These are phyloP conservation scores for Zasmidium cellare DNA, from an alignment of 2,329 filamentous ascomycete genomes.

Conservation along the genomic window DNA sequence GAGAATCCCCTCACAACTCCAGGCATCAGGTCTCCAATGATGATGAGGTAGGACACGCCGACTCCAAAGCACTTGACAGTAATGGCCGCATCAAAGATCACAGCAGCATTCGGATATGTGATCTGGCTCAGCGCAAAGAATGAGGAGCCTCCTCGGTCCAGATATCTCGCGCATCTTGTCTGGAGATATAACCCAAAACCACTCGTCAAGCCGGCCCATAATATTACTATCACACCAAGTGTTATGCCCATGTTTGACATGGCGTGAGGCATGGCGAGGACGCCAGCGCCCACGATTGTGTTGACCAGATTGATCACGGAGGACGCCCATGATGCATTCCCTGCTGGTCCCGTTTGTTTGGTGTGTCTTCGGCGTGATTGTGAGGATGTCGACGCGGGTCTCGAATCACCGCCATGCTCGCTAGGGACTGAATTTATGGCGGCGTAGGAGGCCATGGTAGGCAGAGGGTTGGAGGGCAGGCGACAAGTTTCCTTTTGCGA, in stretches of 20 bases:
- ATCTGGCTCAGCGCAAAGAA: conserved; percentile 98
- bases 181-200: conserved; percentile 95
- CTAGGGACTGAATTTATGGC: conserved; percentile 42
- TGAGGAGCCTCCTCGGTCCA: conserved; percentile 83
- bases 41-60: conserved; percentile 95
- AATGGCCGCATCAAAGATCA: conserved; percentile 93
- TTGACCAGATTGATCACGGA: conserved; percentile 95
- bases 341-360: conserved; percentile 67
- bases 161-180: conserved; percentile 85
- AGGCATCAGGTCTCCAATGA: conserved; percentile 97
- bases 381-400: conserved; percentile 43
- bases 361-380: conserved; percentile 59
- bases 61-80: conserved; percentile 98
- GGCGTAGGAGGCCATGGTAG: conserved; percentile 48
- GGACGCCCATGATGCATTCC: conserved; percentile 83
- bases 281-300: conserved; percentile 93
- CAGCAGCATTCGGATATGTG: conserved; percentile 92
- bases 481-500: conserved; percentile 1
- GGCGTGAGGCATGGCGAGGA: conserved; percentile 92
- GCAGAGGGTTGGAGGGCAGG: neutral
- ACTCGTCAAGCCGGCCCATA: conserved; percentile 87
- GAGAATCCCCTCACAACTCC: conserved; percentile 84
- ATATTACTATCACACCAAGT: conserved; percentile 77
- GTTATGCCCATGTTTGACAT: conserved; percentile 94
- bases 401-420: conserved; percentile 38